Conservation (phyloP, 805 yeast species). For the Barnettozyma californica region DNA sequence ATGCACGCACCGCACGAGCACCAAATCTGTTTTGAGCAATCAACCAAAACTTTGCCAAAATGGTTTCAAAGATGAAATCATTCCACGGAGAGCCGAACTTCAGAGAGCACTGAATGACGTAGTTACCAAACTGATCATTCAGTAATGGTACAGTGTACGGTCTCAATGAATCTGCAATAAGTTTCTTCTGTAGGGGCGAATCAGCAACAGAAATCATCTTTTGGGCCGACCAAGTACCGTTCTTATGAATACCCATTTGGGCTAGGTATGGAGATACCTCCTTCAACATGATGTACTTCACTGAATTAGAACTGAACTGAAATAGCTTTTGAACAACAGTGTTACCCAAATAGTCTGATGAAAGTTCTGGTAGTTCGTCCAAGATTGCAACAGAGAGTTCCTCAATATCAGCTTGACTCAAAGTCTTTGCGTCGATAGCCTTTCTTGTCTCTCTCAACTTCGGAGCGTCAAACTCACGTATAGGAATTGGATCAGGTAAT, state of each 20-base stretch:
- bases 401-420: conserved; percentile 64
- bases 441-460: conserved; percentile 83
- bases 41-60: conserved; percentile 69
- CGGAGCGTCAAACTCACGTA: conserved; percentile 81
- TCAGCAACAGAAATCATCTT: conserved; percentile 77
- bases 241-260: conserved; percentile 91
- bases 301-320: conserved; percentile 58
- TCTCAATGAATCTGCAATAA: conserved; percentile 64
- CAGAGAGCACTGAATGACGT: conserved; percentile 90
- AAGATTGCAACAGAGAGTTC: conserved; percentile 78
- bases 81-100: conserved; percentile 87
- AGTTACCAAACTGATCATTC: conserved; percentile 95
- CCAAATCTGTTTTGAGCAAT: conserved; percentile 90
- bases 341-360: conserved; percentile 91
- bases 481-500: conserved; percentile 64
- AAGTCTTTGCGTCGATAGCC: conserved; percentile 48
- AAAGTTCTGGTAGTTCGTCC: conserved; percentile 82
- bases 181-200: conserved; percentile 54
- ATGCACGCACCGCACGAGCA: conserved; percentile 90
- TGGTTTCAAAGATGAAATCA: conserved; percentile 82
- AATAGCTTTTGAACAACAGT: conserved; percentile 92
- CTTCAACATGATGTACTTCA: conserved; percentile 77
- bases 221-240: conserved; percentile 99
- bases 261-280: conserved; percentile 75
- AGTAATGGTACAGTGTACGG: conserved; percentile 83